Conservation (phyloP, 2,329 filamentous ascomycete species). For the Colletotrichum limetticola region DNA sequence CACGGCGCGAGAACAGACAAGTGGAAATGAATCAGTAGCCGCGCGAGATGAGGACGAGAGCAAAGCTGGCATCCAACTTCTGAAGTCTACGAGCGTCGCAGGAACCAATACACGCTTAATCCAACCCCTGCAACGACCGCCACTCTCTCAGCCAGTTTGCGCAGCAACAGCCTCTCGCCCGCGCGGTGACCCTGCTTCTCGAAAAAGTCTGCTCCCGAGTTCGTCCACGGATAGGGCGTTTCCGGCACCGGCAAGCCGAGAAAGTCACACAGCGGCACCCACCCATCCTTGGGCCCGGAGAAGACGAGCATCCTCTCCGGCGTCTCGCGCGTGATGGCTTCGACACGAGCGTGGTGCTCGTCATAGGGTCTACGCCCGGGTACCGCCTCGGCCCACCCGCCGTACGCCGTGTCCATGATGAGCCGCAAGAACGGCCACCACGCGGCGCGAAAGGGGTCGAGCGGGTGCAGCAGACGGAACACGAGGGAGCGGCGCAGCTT, state of each 20-base stretch:
- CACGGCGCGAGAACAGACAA: background rate
- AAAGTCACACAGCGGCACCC: background rate
- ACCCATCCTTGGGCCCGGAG: background rate
- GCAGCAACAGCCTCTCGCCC: background rate
- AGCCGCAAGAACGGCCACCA: constrained; percentile 1
- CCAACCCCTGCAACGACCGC: background rate
- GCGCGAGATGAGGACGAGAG: background rate
- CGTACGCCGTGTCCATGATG: constrained; percentile 2
- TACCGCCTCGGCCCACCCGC: background rate
- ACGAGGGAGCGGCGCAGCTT: background rate
- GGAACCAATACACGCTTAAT: background rate
- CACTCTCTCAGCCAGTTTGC: background rate
- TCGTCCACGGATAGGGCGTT: background rate
- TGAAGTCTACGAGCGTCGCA: background rate
- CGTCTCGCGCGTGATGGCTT: no score
- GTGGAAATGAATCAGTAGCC: background rate
- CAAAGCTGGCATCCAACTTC: background rate
- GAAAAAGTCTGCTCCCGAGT: background rate
- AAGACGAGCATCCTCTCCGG: background rate
- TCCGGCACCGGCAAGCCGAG: background rate
- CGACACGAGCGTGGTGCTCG: no score
- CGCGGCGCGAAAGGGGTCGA: background rate
- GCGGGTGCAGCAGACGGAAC: background rate
- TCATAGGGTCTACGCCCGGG: background rate
- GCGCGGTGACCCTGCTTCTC: background rate